Conservation (phyloP, 495 filamentous ascomycete species). For the Penicillium coffeae region DNA sequence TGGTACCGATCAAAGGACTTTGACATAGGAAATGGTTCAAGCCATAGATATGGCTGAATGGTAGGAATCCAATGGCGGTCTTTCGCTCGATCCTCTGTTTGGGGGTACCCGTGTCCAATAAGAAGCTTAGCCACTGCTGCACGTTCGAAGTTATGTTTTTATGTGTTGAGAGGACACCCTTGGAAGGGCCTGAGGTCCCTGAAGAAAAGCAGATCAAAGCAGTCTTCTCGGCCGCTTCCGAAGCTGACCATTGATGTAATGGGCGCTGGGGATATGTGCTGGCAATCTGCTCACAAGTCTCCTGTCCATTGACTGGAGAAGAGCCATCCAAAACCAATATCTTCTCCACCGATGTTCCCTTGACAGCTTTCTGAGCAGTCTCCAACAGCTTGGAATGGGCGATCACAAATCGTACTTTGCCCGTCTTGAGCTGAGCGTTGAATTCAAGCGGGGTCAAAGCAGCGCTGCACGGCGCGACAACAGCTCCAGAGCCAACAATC, state of each 20-base stretch:
- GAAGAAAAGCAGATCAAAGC: conserved; percentile 21
- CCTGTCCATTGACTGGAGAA: conserved; percentile 8
- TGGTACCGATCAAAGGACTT: conserved; percentile 16
- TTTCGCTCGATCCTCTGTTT: conserved; percentile 43
- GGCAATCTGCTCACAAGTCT: conserved; percentile 19
- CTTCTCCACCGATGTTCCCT: conserved; percentile 20
- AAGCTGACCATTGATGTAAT: conserved; percentile 3
- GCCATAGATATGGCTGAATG: conserved; percentile 89
- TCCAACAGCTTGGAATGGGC: conserved; percentile 61
- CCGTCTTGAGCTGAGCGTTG: conserved; percentile 78
- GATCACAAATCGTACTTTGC: conserved; percentile 64
- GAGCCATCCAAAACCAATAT: conserved; percentile 15
- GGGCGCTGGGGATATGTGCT: conserved; percentile 10
- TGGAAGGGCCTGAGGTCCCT: conserved; percentile 21
- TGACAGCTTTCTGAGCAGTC: conserved; percentile 58
- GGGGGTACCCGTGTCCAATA: conserved; percentile 10
- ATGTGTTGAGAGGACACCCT: conserved; percentile 64
- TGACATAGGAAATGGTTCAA: conserved; percentile 22
- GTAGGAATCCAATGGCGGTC: conserved; percentile 67
- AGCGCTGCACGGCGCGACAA: conserved; percentile 73
- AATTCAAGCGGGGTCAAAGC: conserved; percentile 75
- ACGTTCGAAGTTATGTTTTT: conserved; percentile 69
- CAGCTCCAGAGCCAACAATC: conserved; percentile 70
- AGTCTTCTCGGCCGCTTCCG: conserved; percentile 11
- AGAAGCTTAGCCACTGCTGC: conserved; percentile 20